Base-by-base conservation (phyloP, 306 rosid genomes). In the Dryas alaskensis region DNA sequence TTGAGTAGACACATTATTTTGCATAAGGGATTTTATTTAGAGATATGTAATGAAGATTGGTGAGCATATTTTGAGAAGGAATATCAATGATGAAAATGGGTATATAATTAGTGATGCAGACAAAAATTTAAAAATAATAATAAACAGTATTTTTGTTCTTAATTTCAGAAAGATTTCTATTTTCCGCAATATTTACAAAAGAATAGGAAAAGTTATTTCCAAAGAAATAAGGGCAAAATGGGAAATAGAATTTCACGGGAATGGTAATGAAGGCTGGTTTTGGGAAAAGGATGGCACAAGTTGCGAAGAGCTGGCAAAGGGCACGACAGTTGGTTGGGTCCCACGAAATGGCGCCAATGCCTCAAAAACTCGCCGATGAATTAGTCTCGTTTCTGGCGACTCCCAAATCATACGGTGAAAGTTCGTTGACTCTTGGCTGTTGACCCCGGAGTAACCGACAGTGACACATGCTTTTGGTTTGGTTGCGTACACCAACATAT, bases 241-340 rank as follows among this genome's bases (percentile, higher is more conserved):
- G 87, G 75, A 83, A 85, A 40, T 57, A 13, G 17, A 8, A 4
- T 17, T 44, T 39, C 69, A 67, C 69, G 47, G 61, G 40, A 5
- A 19, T 67, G 48, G 59, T 39, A 22, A 53, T 4, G 78, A 61
- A 68, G 65, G 64, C 19, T 14, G 52, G 81, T 69, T 71, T 39
- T 75, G 67, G 75, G 60, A 75, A 78, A 53, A 73, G 59, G 70
- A 73, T 11, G 74, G 76, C 83, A 77, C 83, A 72, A 19, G 76
- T 62, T 68, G 79, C 65, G 61, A 76, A 80, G 78, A 82, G 90
- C 90, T 87, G 85, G 92, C 77, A 84, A 53, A 69, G 75, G 65
- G 64, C 60, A 19, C 19, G 70, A 78, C 79, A 25, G 80, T 77
- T 31, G 55, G 65, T 3, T 6, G 84, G 85, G 92, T 12, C 88